Conservation (phyloP, 1,284 basidiomycete genomes). For the Mycena citricolor region DNA sequence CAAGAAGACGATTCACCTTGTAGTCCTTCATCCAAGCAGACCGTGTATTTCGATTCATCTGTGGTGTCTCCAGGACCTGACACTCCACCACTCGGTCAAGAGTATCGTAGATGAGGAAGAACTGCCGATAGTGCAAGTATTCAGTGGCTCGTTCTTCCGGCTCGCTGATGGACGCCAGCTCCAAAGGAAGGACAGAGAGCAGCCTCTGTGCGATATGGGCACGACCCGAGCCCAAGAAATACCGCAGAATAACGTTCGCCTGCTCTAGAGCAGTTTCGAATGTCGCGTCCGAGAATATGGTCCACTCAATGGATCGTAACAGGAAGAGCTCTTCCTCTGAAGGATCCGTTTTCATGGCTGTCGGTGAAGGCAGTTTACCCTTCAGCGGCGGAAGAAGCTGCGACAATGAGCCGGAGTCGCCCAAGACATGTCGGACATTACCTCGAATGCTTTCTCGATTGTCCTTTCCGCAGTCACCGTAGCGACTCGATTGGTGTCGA, state of each 20-base stretch:
- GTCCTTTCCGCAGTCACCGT: constrained; percentile 79
- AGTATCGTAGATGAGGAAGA: constrained; percentile 69
- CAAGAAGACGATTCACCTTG: constrained; percentile 38
- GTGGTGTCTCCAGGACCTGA: constrained; percentile 50
- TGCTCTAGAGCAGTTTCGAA: constrained; percentile 80
- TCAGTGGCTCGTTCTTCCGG: constrained; percentile 67
- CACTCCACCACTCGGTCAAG: constrained; percentile 58
- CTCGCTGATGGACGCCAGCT: constrained; percentile 56
- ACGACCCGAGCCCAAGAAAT: constrained; percentile 81
- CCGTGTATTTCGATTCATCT: constrained; percentile 58
- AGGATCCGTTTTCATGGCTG: constrained; percentile 48
- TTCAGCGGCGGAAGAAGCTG: constrained; percentile 55
- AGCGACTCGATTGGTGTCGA: constrained; percentile 84
- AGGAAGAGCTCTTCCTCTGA: constrained; percentile 66
- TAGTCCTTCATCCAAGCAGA: constrained; percentile 66
- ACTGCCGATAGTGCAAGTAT: constrained; percentile 72
- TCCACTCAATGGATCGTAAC: constrained; percentile 92
- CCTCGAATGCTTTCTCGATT: constrained; percentile 71
- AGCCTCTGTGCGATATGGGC: constrained; percentile 70
- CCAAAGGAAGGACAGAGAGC: constrained; percentile 63
- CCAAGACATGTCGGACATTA: constrained; percentile 28
- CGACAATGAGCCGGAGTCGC: constrained; percentile 7
- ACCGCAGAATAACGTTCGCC: constrained; percentile 82
- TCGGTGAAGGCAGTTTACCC: constrained; percentile 63
- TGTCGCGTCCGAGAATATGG: constrained; percentile 76